A percentile compares a stretch with the other conserved stretches of the same genome.
Evolutionary conservation across 108 stramenopile genomes (phyloP).

Genomic region (Cyclotella distinguenda): DNA sequence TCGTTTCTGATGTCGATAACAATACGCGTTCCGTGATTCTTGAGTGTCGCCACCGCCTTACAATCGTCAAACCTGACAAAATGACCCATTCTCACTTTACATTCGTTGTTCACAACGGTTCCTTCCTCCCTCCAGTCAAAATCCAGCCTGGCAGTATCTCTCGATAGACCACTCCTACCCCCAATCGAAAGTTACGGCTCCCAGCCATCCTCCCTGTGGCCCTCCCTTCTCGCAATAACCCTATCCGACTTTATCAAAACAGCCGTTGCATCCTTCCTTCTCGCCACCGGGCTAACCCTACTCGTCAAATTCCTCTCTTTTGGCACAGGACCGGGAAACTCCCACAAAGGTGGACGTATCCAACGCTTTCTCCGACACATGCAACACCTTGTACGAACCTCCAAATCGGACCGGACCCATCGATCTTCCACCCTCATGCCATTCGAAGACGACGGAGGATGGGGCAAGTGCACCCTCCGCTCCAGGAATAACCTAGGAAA

Average conservation of each 20-base stretch:
- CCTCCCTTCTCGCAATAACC: constrained; percentile 39
- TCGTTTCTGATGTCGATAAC: not conserved
- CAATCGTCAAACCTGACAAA: too few species aligned
- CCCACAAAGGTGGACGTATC: not conserved
- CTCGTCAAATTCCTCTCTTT: constrained; percentile 19
- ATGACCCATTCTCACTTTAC: not conserved
- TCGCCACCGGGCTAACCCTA: constrained; percentile 33
- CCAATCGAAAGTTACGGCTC: constrained; percentile 27
- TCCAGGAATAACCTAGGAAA: constrained; percentile 41
- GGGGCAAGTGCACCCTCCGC: constrained; percentile 62
- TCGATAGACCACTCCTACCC: constrained; percentile 43
- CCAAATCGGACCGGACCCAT: not conserved
- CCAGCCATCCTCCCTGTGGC: constrained; percentile 7
- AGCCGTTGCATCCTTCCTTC: constrained; percentile 49
- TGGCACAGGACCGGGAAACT: not conserved
- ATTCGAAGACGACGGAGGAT: constrained; percentile 58
- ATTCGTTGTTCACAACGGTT: not conserved
- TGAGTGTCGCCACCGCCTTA: not conserved
- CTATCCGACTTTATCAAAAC: constrained; percentile 52
- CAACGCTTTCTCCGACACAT: constrained; percentile 2
- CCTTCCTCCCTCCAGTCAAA: not conserved
- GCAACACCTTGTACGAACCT: not conserved
- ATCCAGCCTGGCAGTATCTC: constrained; percentile 45
- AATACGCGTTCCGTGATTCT: not conserved
- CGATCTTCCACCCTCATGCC: constrained; percentile 58